Evolutionary conservation across 2,329 filamentous ascomycete species (phyloP).

Genomic region (Sarocladiaceae sp.): DNA sequence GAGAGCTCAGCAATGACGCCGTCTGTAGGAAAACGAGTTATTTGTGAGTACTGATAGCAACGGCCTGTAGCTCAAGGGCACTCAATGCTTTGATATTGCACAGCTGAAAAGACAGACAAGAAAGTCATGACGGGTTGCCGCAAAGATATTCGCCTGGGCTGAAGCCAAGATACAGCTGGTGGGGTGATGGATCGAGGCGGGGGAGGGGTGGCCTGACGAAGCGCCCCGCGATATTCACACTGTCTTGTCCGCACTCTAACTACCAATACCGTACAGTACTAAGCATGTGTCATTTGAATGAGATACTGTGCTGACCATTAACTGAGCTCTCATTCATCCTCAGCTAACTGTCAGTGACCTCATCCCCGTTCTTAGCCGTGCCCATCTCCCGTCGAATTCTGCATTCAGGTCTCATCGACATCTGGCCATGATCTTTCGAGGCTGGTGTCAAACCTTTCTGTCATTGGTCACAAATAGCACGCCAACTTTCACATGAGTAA

Average conservation of each 20-base stretch:
- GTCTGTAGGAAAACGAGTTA: too few species aligned
- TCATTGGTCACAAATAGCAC: too few species aligned
- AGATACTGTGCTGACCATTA: constrained; percentile 1
- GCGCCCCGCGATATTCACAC: not conserved
- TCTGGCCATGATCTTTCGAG: not conserved
- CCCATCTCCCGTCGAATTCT: not conserved
- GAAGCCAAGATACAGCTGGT: not conserved
- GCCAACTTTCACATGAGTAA: too few species aligned
- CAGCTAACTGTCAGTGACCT: not conserved
- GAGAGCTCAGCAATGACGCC: not conserved
- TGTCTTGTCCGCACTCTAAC: not conserved
- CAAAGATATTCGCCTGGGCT: not conserved
- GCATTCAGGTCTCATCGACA: not conserved
- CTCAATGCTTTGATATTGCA: not conserved
- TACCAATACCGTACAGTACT: not conserved
- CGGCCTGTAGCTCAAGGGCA: too few species aligned
- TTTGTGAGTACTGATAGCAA: too few species aligned
- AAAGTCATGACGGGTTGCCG: not conserved
- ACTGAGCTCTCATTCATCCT: not conserved
- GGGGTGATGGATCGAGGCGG: constrained; percentile 9
- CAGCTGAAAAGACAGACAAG: not conserved
- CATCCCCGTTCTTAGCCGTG: not conserved
- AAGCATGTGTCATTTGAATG: not conserved
- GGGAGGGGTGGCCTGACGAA: constrained; percentile 9
- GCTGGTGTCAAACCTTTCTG: not conserved